These are phyloP conservation scores for Pythium scleroteichum DNA, from an alignment of 352 stramenopile species.

Conservation along the genomic window DNA sequence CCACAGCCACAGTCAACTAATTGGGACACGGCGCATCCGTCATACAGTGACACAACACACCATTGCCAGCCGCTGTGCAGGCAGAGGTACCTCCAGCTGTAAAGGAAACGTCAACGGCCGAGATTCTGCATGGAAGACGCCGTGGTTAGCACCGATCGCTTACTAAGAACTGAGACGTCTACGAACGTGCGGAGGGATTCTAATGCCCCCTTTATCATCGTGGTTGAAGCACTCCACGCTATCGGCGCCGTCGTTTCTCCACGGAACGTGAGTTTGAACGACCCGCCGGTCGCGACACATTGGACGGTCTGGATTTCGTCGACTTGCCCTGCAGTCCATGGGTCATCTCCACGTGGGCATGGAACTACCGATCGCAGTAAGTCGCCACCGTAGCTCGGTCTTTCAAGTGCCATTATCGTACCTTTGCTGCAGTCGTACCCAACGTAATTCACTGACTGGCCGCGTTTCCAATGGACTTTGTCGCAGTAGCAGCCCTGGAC, in stretches of 20 bases:
- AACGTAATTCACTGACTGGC: slow-evolving; percentile 49
- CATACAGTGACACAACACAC: too few relatives aligned
- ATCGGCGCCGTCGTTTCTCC: slow-evolving; percentile 59
- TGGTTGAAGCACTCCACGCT: slow-evolving; percentile 28
- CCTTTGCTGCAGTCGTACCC: slow-evolving; percentile 81
- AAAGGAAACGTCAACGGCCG: slow-evolving; percentile 48
- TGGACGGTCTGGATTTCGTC: slow-evolving; percentile 78
- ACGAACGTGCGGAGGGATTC: slow-evolving; percentile 59
- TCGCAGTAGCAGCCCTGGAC: slow-evolving; percentile 87
- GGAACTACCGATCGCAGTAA: slow-evolving; percentile 33
- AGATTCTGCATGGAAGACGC: slow-evolving; percentile 39
- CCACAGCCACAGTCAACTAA: too few relatives aligned
- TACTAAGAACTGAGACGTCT: neutral
- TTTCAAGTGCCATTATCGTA: slow-evolving; percentile 2
- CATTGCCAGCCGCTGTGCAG: slow-evolving; percentile 44
- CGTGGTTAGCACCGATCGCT: neutral
- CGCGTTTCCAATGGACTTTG: slow-evolving; percentile 60
- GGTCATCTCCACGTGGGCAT: slow-evolving; percentile 87
- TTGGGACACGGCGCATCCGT: too few relatives aligned
- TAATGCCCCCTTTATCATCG: slow-evolving; percentile 39
- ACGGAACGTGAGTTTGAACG: slow-evolving; percentile 77
- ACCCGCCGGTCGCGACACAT: slow-evolving; percentile 70
- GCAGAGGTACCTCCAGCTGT: slow-evolving; percentile 30
- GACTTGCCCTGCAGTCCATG: slow-evolving; percentile 71
- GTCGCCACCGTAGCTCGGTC: neutral